Evolutionary conservation across 305 asterid genomes (phyloP).

Genomic region (Fraxinus nigra): DNA sequence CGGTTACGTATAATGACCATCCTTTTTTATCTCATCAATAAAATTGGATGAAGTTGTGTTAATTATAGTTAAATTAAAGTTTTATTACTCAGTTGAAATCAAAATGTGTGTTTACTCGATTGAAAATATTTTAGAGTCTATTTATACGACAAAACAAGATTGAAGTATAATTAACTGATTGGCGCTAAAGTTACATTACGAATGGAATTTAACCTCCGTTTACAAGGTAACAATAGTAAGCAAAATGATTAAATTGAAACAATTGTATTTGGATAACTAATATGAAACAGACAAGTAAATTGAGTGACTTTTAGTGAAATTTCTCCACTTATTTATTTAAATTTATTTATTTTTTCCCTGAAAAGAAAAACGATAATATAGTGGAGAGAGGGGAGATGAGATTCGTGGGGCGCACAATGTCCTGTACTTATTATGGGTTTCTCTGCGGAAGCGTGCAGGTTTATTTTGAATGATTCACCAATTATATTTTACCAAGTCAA

Average conservation of each 20-base stretch:
- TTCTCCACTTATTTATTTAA: not conserved
- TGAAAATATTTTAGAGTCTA: not conserved
- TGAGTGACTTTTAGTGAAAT: not conserved
- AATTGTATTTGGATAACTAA: not conserved
- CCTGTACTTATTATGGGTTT: not conserved
- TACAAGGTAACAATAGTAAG: not conserved
- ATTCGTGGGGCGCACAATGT: conserved; percentile 33
- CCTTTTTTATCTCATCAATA: not conserved
- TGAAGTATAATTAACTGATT: no score
- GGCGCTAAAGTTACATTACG: not conserved
- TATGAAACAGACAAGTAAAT: not conserved
- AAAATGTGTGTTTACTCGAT: not conserved
- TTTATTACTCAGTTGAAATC: not conserved
- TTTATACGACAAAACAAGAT: not conserved
- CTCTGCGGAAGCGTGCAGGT: not conserved
- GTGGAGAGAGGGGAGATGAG: conserved; percentile 17
- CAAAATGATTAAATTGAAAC: not conserved
- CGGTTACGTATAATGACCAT: not conserved
- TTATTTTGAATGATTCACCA: not conserved
- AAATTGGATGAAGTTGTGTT: not conserved
- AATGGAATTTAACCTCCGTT: not conserved
- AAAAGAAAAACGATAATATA: not conserved
- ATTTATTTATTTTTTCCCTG: not conserved
- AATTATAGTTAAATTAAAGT: no score
- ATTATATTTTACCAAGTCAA: conserved; percentile 7